These are phyloP conservation scores for Aspergillus arachidicola DNA, from an alignment of 2,329 filamentous ascomycete genomes.

Conservation along the genomic window DNA sequence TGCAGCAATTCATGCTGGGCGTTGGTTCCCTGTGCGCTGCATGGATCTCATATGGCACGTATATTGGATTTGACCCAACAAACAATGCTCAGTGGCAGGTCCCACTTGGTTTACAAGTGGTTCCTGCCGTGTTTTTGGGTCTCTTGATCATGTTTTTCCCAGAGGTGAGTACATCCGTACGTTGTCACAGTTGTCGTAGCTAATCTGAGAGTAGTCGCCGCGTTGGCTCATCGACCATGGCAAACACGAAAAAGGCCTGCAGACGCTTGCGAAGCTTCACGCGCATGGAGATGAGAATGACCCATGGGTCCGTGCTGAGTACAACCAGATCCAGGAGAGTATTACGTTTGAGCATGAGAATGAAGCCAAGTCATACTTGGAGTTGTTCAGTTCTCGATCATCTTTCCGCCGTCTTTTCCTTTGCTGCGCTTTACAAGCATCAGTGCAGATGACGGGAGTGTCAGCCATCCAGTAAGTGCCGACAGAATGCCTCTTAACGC, in stretches of 20 bases:
- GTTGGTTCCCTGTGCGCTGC: constrained; percentile 72
- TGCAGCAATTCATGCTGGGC: constrained; percentile 83
- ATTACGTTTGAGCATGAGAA: constrained; percentile 69
- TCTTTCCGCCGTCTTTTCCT: constrained; percentile 73
- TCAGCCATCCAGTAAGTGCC: constrained; percentile 63
- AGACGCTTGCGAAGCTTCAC: constrained; percentile 70
- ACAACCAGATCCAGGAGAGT: constrained; percentile 67
- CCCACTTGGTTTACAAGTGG: constrained; percentile 69
- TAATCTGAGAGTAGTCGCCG: constrained; percentile 47
- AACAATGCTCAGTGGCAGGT: constrained; percentile 63
- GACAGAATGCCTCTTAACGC: too few relatives aligned
- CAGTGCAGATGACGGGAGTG: constrained; percentile 76
- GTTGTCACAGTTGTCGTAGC: not conserved
- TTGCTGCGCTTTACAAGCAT: constrained; percentile 69
- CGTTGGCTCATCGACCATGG: constrained; percentile 77
- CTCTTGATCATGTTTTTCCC: constrained; percentile 72
- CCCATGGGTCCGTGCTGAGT: constrained; percentile 72
- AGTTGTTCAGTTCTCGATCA: constrained; percentile 67
- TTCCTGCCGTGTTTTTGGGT: constrained; percentile 67
- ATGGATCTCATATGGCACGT: constrained; percentile 72
- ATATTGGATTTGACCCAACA: constrained; percentile 51
- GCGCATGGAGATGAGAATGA: constrained; percentile 67
- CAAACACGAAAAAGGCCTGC: constrained; percentile 64
- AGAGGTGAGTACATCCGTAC: constrained; percentile 48
- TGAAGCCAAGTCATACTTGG: constrained; percentile 69